These are phyloP conservation scores for Hondaea fermentalgiana DNA, from an alignment of 108 stramenopile species.

Conservation along the genomic window DNA sequence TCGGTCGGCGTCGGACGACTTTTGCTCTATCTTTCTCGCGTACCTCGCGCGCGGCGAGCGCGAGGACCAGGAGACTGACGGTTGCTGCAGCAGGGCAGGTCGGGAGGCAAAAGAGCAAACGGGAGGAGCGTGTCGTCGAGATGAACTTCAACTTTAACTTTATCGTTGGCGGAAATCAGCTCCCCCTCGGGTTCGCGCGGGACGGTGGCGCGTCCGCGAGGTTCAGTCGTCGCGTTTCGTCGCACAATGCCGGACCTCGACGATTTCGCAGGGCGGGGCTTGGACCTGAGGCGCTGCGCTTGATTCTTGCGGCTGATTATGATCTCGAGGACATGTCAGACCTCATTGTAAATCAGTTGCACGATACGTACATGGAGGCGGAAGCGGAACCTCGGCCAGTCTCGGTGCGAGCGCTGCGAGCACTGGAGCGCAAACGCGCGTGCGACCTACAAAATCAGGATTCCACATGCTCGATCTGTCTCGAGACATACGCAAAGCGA, in stretches of 20 bases:
- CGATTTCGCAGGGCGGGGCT: not conserved
- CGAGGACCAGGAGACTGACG: no score
- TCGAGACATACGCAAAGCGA: not conserved
- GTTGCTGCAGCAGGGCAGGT: no score
- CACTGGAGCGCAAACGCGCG: not conserved
- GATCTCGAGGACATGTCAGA: conserved; percentile 12
- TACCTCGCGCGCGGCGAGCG: no score
- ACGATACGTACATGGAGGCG: conserved; percentile 16
- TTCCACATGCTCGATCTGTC: not conserved
- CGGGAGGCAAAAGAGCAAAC: no score
- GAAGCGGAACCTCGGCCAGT: not conserved
- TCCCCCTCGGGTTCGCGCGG: no score
- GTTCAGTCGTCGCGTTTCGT: no score
- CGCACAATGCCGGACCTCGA: not conserved
- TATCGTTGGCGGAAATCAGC: no score
- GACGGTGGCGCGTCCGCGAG: no score
- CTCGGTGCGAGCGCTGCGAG: not conserved
- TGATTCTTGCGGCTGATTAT: not conserved
- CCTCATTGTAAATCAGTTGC: not conserved
- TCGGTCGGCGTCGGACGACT: no score
- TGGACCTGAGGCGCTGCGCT: not conserved
- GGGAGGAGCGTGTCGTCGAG: no score
- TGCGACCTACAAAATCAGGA: not conserved
- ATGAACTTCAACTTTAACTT: no score
- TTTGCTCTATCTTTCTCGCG: no score